Base-by-base conservation (phyloP, 2,329 filamentous ascomycete genomes). In the Akanthomyces lecanii region DNA sequence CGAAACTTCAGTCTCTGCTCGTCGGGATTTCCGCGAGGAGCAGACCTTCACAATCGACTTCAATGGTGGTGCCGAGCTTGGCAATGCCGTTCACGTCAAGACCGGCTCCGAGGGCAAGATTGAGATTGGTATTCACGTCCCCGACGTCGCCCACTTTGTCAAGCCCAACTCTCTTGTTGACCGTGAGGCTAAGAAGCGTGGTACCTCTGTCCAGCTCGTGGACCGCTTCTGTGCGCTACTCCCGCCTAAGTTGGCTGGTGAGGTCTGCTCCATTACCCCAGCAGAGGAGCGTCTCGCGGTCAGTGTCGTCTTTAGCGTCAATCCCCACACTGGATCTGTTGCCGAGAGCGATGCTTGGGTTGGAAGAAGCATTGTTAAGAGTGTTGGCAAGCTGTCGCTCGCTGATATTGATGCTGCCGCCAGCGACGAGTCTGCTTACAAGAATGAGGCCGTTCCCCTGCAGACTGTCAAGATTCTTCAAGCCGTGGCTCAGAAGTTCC, bases 181-280 rank as follows among this genome's bases (percentile, higher is more conserved):
- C 72, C 89, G 95, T 53, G 95, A 99, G 78, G 95, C 95, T 12
- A 97, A 95, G 85, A 99, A 98, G 83, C 91, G 95, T 68, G 94
- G 94, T 65, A 98, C 93, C 63, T 93, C 92, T 42, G 95, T 99
- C 28, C 96, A 98, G 73, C 83, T 99, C 66, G 89, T 97, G 79
- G 95, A 97, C 79, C 88, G 92, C 42, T 79, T 89, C 80, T 81
- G 94, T 85, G 82, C 94, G 81, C 88, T 99, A 83, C 85, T 99
- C 44, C 95, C 95, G 16, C 83, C 90, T 1, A 92, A 91, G 77
- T 82, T 99, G 66, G 89, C 92, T 8, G 85, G 87, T 21, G 93
- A 97, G 68, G 83, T 98, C 57, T 97, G 93, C 82, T 95, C 93
- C 64, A 81, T 99, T 65, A 84, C 85, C 60, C 92, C 94, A 10